These are phyloP conservation scores for Zymoseptoria crescenta DNA, from an alignment of 2,329 filamentous ascomycete genomes.

Conservation along the genomic window DNA sequence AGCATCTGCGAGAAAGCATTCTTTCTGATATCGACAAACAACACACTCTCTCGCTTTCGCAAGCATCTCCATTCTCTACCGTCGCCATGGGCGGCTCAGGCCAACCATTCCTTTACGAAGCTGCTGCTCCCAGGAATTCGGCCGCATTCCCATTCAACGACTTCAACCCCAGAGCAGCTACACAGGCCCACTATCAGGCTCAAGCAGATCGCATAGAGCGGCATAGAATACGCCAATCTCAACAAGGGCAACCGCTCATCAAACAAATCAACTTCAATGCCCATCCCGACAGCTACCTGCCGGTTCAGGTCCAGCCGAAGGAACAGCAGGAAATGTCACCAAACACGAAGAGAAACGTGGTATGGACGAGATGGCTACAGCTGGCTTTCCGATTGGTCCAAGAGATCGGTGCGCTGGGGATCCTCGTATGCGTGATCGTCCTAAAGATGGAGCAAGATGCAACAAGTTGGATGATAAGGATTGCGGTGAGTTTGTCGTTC, in stretches of 20 bases:
- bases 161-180: constrained; percentile 86
- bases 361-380: constrained; percentile 60
- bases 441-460: constrained; percentile 48
- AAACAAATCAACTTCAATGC: constrained; percentile 74
- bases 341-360: constrained; percentile 63
- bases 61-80: neutral
- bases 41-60: neutral
- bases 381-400: constrained; percentile 60
- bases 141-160: constrained; percentile 45
- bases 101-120: constrained; percentile 68
- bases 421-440: constrained; percentile 69
- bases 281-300: constrained; percentile 70
- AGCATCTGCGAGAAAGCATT: neutral
- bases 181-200: constrained; percentile 63
- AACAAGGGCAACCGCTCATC: constrained; percentile 67
- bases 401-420: constrained; percentile 60
- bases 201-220: constrained; percentile 41
- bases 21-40: neutral
- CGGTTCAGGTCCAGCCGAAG: constrained; percentile 55
- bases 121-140: constrained; percentile 37
- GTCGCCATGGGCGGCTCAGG: constrained; percentile 17
- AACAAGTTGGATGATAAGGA: constrained; percentile 21
- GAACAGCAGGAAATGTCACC: constrained; percentile 60
- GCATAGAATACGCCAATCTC: constrained; percentile 51
- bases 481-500: constrained; percentile 19